Evolutionary conservation across 257 asterid species (phyloP), one percentile per base, ranked within the genome.

Genomic region (Rubia yunnanensis): DNA sequence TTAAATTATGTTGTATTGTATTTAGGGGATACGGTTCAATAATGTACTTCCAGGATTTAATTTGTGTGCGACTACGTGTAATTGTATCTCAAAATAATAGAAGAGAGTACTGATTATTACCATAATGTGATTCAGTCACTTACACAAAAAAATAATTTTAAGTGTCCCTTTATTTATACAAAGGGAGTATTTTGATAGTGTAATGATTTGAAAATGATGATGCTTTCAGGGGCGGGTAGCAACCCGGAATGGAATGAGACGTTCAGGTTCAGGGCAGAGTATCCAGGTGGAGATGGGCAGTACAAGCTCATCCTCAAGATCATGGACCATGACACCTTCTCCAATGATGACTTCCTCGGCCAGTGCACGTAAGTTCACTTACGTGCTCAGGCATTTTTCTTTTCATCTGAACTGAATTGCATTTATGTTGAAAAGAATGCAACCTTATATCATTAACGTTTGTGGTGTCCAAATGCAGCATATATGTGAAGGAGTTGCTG

Each of bases 191-290:
- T n/a, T n/a, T n/a, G n/a, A n/a, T n/a, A n/a, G n/a, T n/a, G n/a
- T n/a, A n/a, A 10, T 36, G 44, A 36, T 3, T 7, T 36, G 44
- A 36, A 36, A 3, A 53, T 53, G 59, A 53, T 74, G 57, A 50
- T 50, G 24, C 5, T 14, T 44, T 76, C 74, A 85, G 96, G 88
- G 44, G 79, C 78, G 64, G 92, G 95, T 3, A 77, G 70, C 22
- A 72, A 9, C 0, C 87, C 87, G 5, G 73, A 41, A 38, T 88
- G 96, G 96, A 80, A 88, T 44, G 90, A 88, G 66, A 79, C 70
- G 64, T 86, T 88, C 38, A 76, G 41, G 28, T 88, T 86, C 72
- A 72, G 67, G 30, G 88, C 80, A 20, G 84, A 86, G 13, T 78
- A 71, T 73, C 82, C 84, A 1, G 66, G 59, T 3, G 73, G 28